Evolutionary conservation across 2,329 filamentous ascomycete genomes (phyloP), one percentile per base, ranked within the genome.

Genomic region (Ilyonectria robusta): DNA sequence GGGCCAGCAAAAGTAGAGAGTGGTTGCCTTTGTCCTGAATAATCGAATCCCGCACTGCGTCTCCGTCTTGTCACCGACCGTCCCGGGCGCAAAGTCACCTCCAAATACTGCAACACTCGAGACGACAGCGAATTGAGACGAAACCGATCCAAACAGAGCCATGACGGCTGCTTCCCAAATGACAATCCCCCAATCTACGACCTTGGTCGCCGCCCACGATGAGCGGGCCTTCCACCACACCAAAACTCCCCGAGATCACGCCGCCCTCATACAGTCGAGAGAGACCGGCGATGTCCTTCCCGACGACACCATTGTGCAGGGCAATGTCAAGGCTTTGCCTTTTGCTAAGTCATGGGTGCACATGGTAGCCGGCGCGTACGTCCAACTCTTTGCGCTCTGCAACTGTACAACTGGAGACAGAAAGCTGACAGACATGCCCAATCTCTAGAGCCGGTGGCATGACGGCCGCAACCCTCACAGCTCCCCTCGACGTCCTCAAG

Each of bases 401-500:
- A 46, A 4, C 19, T 54, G n/a, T 44, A 11, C 33, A 5, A 44
- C 21, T 31, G 23, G 35, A 46, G 35, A 37, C 55, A 33, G 40
- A 59, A 56, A 51, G 51, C 70, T 78, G 57, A 73, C 61, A 68
- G 46, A 29, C 23, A 31, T 56, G 35, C 37, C 17, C 29, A 62
- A 61, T 7, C 42, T 70, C 37, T 72, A 97, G 95, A 47, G 83
- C 94, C 59, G 95, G 95, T 74, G 95, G 95, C 73, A 97, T 97
- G 91, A 94, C 94, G 19, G 92, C 95, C 11, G 93, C 95, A 26
- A 91, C 93, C n/a, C 83, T 98, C n/a, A 98, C 95, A 2, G 94
- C 94, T 9, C 95, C 95, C 23, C 92, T 98, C 66, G 95, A 98
- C 78, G 95, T 98, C 35, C 88, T 98, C 57, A 97, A 97, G 81